These are phyloP conservation scores for Scleroderma bovista DNA, from an alignment of 768 basidiomycete species.

Conservation along the genomic window DNA sequence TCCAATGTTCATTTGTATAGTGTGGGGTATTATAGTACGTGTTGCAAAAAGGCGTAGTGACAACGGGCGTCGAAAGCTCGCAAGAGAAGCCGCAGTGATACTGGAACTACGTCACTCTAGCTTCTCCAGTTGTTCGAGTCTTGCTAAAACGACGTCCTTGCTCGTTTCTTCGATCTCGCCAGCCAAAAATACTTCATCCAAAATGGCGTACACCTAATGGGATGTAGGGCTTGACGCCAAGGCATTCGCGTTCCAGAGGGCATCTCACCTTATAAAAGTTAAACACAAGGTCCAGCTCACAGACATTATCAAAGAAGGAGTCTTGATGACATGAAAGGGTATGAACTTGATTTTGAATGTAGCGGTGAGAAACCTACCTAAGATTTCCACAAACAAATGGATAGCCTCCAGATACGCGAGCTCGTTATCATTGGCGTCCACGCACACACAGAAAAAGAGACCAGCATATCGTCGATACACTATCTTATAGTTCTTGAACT, in stretches of 20 bases:
- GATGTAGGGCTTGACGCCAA: neutral
- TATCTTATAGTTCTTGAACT: slow-evolving; percentile 98
- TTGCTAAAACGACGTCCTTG: slow-evolving; percentile 88
- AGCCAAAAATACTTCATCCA: slow-evolving; percentile 97
- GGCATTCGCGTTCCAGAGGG: neutral
- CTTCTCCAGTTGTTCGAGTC: slow-evolving; percentile 91
- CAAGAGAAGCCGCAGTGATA: neutral
- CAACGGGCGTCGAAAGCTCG: neutral
- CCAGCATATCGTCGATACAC: slow-evolving; percentile 97
- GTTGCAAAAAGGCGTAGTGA: neutral
- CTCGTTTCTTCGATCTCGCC: slow-evolving; percentile 98
- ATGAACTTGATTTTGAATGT: neutral
- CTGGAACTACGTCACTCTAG: slow-evolving; percentile 53
- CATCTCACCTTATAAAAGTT: slow-evolving; percentile 88
- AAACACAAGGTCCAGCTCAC: slow-evolving; percentile 96
- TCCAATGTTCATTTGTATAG: neutral
- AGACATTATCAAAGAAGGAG: slow-evolving; percentile 98
- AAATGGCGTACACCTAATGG: slow-evolving; percentile 86
- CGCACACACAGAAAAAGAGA: slow-evolving; percentile 95
- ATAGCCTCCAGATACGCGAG: slow-evolving; percentile 96
- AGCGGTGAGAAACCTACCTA: slow-evolving; percentile 52
- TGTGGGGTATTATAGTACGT: neutral
- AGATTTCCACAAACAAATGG: slow-evolving; percentile 95
- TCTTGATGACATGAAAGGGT: slow-evolving; percentile 47
- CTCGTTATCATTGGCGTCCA: slow-evolving; percentile 98